Evolutionary conservation across 148 eudicot genomes (phyloP).

Genomic region (Linanthus parryae): DNA sequence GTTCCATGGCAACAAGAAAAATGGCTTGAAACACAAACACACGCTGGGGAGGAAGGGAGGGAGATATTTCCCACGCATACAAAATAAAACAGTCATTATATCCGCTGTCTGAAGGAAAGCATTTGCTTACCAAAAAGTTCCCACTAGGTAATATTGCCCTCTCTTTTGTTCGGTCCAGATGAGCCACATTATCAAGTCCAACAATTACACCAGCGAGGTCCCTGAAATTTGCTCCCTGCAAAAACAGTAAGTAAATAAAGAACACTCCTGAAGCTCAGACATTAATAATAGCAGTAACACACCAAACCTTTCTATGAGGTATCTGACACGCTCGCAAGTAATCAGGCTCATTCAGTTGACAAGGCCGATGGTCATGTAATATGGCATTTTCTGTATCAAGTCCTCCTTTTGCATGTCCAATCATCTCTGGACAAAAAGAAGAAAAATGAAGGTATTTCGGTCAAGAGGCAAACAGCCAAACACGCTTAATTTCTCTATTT

Average conservation of each 20-base stretch:
- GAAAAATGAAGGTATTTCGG: neutral
- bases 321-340: slow-evolving; percentile 38
- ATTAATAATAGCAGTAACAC: neutral
- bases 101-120: neutral
- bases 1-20: too few relatives aligned
- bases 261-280: neutral
- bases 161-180: slow-evolving; percentile 29
- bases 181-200: slow-evolving; percentile 38
- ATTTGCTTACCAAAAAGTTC: slow-evolving; percentile 32
- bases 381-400: slow-evolving; percentile 11
- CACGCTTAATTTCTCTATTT: neutral
- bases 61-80: too few relatives aligned
- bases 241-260: neutral
- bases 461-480: neutral
- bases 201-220: slow-evolving; percentile 48
- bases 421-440: slow-evolving; percentile 24
- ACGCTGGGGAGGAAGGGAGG: too few relatives aligned
- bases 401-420: slow-evolving; percentile 17
- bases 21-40: neutral
- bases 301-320: slow-evolving; percentile 39
- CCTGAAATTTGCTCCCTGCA: slow-evolving; percentile 57
- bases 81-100: too few relatives aligned
- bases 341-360: slow-evolving; percentile 34
- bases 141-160: slow-evolving; percentile 42
- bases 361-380: slow-evolving; percentile 45